phyloP scores from a whole-genome alignment of 768 basidiomycete species.

The Hypsizygus marmoreus region DNA sequence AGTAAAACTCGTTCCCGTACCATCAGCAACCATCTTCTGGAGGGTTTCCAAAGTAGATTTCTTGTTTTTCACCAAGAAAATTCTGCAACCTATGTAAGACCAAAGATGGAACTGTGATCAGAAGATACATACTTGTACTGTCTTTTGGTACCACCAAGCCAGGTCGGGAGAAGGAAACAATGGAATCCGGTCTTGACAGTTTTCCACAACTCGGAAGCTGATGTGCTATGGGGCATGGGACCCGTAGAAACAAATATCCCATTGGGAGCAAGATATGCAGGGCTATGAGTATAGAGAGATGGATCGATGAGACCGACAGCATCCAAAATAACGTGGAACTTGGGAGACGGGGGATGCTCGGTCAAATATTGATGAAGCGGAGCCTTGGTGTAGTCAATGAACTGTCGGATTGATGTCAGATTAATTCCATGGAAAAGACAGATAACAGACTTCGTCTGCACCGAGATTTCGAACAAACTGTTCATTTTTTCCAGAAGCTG shows the following conservation, averaged over 20 bases:
- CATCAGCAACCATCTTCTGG: constrained; percentile 41
- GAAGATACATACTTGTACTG: constrained; percentile 42
- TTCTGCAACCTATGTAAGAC: constrained; percentile 31
- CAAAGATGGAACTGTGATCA: not conserved
- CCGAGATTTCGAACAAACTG: constrained; percentile 58
- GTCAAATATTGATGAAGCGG: constrained; percentile 50
- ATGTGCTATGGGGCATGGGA: constrained; percentile 37
- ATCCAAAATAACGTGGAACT: constrained; percentile 63
- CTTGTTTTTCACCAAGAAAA: constrained; percentile 33
- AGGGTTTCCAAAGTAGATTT: constrained; percentile 36
- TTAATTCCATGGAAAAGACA: not conserved
- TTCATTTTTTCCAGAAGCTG: constrained; percentile 62
- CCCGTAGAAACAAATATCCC: constrained; percentile 59
- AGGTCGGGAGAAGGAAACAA: constrained; percentile 38
- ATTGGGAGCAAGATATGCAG: constrained; percentile 54
- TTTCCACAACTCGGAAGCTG: constrained; percentile 32
- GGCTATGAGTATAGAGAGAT: constrained; percentile 49
- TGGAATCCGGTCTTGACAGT: constrained; percentile 34
- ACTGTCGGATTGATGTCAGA: constrained; percentile 26
- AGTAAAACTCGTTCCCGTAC: constrained; percentile 26
- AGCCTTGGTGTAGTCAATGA: constrained; percentile 62
- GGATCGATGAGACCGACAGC: constrained; percentile 53
- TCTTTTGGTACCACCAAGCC: constrained; percentile 55
- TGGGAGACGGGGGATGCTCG: constrained; percentile 45
- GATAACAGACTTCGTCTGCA: constrained; percentile 58